phyloP scores from a whole-genome alignment of 2,329 filamentous ascomycete genomes.

The Elsinoe australis region DNA sequence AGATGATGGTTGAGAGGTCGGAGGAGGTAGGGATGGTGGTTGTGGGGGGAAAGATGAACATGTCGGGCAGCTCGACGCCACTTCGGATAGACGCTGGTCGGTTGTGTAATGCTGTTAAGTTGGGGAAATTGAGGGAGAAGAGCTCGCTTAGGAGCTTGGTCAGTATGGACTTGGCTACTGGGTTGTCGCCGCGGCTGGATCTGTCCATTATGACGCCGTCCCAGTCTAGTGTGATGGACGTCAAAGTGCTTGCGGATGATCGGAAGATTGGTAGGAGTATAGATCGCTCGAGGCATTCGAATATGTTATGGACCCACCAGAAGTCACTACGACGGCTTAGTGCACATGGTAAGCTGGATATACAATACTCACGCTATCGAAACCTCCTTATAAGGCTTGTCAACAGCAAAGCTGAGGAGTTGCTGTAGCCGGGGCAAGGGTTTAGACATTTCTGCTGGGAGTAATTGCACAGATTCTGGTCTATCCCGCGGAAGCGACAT shows the following conservation, averaged over 20 bases:
- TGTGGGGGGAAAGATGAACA: background rate
- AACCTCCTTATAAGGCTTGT: background rate
- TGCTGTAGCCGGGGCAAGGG: background rate
- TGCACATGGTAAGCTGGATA: no score
- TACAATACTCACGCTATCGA: background rate
- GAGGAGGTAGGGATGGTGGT: no score
- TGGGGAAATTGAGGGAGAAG: background rate
- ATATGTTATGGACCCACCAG: background rate
- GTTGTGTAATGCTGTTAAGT: background rate
- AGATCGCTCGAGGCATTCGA: background rate
- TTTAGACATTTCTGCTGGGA: background rate
- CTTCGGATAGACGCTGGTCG: background rate
- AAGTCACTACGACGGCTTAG: background rate
- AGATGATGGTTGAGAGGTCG: background rate
- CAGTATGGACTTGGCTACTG: background rate
- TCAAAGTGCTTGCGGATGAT: background rate
- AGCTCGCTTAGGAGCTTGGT: background rate
- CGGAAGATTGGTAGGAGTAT: background rate
- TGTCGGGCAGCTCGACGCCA: background rate
- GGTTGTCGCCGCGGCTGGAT: background rate
- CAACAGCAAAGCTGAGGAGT: background rate
- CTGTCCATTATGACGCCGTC: conserved; percentile 3
- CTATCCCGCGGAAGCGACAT: background rate
- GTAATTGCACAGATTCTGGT: background rate
- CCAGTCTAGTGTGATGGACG: background rate